Conservation (phyloP, 305 asterid species). For the Fraxinus ornus region DNA sequence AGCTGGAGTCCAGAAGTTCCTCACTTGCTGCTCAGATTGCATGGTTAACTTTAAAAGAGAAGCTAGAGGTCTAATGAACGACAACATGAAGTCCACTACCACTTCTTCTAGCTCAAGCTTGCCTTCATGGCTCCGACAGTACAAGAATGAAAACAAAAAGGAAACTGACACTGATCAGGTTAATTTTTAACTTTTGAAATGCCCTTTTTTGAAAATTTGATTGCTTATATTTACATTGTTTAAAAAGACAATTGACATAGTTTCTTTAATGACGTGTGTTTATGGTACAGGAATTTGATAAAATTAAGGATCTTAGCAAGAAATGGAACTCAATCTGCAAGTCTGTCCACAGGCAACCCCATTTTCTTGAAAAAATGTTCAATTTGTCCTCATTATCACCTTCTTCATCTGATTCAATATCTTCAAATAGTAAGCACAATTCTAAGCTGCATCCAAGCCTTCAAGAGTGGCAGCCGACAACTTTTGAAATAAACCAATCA, state of each 20-base stretch:
- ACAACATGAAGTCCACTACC: constrained; percentile 29
- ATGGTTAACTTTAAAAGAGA: constrained; percentile 63
- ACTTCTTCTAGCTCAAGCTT: constrained; percentile 47
- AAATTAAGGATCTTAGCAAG: constrained; percentile 54
- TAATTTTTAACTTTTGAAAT: background rate
- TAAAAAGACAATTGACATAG: constrained; percentile 5
- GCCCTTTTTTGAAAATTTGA: background rate
- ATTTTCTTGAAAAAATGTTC: constrained; percentile 58
- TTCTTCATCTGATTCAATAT: constrained; percentile 66
- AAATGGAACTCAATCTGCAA: constrained; percentile 87
- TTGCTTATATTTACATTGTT: background rate
- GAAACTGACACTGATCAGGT: constrained; percentile 45
- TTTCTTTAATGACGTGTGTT: background rate
- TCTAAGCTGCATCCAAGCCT: constrained; percentile 41
- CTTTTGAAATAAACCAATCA: constrained; percentile 38
- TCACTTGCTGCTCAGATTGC: constrained; percentile 76
- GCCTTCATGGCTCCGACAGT: constrained; percentile 88
- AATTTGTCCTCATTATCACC: constrained; percentile 54
- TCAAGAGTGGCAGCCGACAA: constrained; percentile 57
- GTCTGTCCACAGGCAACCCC: constrained; percentile 58
- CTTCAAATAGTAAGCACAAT: constrained; percentile 47
- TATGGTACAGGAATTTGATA: constrained; percentile 50
- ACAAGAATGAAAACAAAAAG: constrained; percentile 55
- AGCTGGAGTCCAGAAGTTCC: constrained; percentile 56
- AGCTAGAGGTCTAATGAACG: constrained; percentile 42